Evolutionary conservation across 1,284 basidiomycete genomes (phyloP), one percentile per base, ranked within the genome.

Genomic region (Cutaneotrichosporon dermatis): DNA sequence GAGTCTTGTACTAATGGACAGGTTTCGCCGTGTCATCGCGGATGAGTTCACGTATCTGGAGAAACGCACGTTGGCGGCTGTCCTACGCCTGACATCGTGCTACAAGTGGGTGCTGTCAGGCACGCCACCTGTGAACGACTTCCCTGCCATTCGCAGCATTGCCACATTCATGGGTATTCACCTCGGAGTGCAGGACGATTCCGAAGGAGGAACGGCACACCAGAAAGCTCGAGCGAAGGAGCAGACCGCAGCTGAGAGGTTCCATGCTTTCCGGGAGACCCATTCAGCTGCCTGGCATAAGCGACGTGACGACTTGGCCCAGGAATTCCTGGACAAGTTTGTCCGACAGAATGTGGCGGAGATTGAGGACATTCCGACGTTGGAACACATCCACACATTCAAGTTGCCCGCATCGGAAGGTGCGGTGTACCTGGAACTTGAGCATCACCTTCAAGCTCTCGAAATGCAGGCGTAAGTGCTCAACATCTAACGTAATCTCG

Each of bases 31-130:
- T 3, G 84, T 90, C 51, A 88, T 96, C 54, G 87, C 96, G 50
- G 94, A 97, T 78, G 93, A 97, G 75, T 97, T 95, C 76, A 95
- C 93, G 1, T 97, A 97, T 73, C 82, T 95, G 12, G 86, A 88
- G 41, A 90, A 88, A 55, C 86, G 89, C 68, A 82, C 86, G 7
- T 86, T 90, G 57, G 82, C 89, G 1, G 83, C 93, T 67, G 83
- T 95, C 36, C 90, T 90, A 3, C 84, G 83, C 43, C 77, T 95
- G 33, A 84, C 86, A 33, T 88, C 90, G 0, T 86, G 88, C 59
- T 84, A 89, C 62, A 88, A 87, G 57, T 97, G 93, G 93, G 90
- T 97, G 4, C 82, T 97, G n/a, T 97, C 93, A 0, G 93, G 94
- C 41, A 97, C 93, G 15, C 94, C 93, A 2, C 93, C 93, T 0